Percentiles rank a stretch among this genome's conserved stretches.
Conservation (phyloP, 2,329 filamentous ascomycete genomes). For the Phyllosticta ampelicida region DNA sequence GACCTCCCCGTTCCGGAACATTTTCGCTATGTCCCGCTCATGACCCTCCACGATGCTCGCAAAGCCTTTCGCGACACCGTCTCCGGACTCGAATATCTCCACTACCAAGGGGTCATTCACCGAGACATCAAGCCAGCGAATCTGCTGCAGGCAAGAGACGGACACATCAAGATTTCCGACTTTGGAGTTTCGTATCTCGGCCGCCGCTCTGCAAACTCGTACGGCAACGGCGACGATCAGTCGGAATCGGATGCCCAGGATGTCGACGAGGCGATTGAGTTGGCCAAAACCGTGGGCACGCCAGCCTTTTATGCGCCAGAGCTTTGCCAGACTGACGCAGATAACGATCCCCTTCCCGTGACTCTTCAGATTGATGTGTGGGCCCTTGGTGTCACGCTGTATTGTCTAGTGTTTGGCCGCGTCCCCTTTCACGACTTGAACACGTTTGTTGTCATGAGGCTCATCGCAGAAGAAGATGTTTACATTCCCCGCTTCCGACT, state of each 20-base stretch:
- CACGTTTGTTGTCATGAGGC: constrained; percentile 82
- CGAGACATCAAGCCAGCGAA: constrained; percentile 57
- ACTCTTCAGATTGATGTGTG: constrained; percentile 94
- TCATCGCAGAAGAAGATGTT: constrained; percentile 85
- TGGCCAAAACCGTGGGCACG: constrained; percentile 97
- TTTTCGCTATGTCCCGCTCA: constrained; percentile 84
- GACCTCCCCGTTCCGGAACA: constrained; percentile 71
- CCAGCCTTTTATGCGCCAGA: constrained; percentile 97
- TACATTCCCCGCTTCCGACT: constrained; percentile 76
- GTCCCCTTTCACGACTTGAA: constrained; percentile 89
- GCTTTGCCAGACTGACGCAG: constrained; percentile 77
- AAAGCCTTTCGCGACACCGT: constrained; percentile 86
- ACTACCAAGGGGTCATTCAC: constrained; percentile 42
- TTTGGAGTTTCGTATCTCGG: constrained; percentile 98
- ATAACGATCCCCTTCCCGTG: constrained; percentile 57
- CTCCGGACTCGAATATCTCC: constrained; percentile 80
- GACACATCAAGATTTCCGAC: constrained; percentile 93
- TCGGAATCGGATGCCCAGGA: constrained; percentile 77
- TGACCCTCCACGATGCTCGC: constrained; percentile 74
- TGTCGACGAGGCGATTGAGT: constrained; percentile 75
- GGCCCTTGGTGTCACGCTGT: constrained; percentile 92
- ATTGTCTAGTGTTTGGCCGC: constrained; percentile 87
- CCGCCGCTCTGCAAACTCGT: constrained; percentile 64
- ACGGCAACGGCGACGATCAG: constrained; percentile 41
- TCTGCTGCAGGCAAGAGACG: constrained; percentile 72